Evolutionary conservation across 805 yeast species (phyloP).

Genomic region (Jamesozyma piceae): DNA sequence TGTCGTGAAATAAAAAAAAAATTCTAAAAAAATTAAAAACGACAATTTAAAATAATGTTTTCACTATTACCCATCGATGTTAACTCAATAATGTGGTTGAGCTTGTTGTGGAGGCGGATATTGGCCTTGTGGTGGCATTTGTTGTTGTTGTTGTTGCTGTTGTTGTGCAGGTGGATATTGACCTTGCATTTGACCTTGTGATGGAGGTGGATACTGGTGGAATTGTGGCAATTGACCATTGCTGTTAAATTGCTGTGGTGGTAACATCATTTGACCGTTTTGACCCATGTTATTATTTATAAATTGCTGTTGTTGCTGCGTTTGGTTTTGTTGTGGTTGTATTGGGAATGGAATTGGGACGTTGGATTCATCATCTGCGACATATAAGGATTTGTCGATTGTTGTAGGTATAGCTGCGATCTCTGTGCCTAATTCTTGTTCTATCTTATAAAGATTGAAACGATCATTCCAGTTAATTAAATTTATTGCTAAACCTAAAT

Average conservation of each 20-base stretch:
- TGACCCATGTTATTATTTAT: background rate
- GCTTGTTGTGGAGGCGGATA: slow-evolving; percentile 21
- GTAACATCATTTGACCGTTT: background rate
- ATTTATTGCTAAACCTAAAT: slow-evolving; percentile 93
- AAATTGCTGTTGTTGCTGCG: slow-evolving; percentile 15
- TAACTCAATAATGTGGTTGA: slow-evolving; percentile 4
- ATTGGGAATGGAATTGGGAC: slow-evolving; percentile 88
- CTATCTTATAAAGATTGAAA: slow-evolving; percentile 85
- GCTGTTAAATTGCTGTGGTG: background rate
- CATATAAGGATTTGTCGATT: slow-evolving; percentile 83
- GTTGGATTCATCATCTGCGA: slow-evolving; percentile 60
- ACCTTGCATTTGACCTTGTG: background rate
- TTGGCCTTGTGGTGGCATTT: slow-evolving; percentile 7
- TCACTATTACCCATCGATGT: too few species aligned
- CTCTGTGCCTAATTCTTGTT: slow-evolving; percentile 95
- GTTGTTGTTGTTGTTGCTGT: slow-evolving; percentile 24
- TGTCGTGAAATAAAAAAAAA: background rate
- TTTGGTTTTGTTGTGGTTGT: slow-evolving; percentile 32
- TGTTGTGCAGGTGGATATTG: slow-evolving; percentile 1
- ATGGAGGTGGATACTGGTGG: background rate
- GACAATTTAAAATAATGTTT: too few species aligned
- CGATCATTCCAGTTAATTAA: slow-evolving; percentile 95
- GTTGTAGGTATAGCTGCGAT: slow-evolving; percentile 94
- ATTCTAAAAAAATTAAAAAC: background rate
- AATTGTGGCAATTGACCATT: slow-evolving; percentile 6